A percentile compares a stretch with the other conserved stretches of the same genome.
Evolutionary conservation across 2,329 filamentous ascomycete species (phyloP).

Genomic region (Trichophyton schoenleinii): DNA sequence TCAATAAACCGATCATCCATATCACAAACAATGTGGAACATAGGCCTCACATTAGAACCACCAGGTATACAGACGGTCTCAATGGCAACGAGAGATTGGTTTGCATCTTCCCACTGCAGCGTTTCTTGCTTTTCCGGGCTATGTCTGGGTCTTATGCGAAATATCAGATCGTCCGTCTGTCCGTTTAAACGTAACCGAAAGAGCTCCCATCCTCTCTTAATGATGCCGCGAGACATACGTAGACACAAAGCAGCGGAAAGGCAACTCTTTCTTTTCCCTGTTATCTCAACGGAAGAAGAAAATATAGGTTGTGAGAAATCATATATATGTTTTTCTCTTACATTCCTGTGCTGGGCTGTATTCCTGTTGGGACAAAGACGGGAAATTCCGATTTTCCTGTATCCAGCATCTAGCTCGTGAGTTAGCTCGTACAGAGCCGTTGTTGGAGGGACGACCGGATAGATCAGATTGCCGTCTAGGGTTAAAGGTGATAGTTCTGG

Average conservation of each 20-base stretch:
- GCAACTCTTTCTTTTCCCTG: conserved; percentile 12
- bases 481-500: conserved; percentile 9
- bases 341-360: neutral
- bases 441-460: conserved; percentile 8
- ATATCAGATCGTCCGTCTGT: conserved; percentile 7
- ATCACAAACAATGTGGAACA: conserved; percentile 11
- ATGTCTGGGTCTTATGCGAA: conserved; percentile 11
- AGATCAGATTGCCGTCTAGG: conserved; percentile 12
- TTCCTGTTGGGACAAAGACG: conserved; percentile 5
- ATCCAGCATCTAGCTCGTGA: conserved; percentile 11
- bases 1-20: conserved; percentile 12
- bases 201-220: conserved; percentile 11
- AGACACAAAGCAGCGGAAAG: conserved; percentile 8
- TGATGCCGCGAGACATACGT: conserved; percentile 6
- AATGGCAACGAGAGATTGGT: conserved; percentile 9
- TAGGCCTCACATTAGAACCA: neutral
- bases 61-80: conserved; percentile 9
- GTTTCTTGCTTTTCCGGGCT: conserved; percentile 6
- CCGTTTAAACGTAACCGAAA: neutral
- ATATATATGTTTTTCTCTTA: conserved; percentile 12
- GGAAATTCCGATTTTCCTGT: conserved; percentile 9
- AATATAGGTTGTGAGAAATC: conserved; percentile 11
- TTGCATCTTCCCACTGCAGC: conserved; percentile 12
- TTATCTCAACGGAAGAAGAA: conserved; percentile 11
- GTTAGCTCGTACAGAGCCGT: conserved; percentile 12